Evolutionary conservation across 441 rosid genomes (phyloP).

Genomic region (Populus hybrid): DNA sequence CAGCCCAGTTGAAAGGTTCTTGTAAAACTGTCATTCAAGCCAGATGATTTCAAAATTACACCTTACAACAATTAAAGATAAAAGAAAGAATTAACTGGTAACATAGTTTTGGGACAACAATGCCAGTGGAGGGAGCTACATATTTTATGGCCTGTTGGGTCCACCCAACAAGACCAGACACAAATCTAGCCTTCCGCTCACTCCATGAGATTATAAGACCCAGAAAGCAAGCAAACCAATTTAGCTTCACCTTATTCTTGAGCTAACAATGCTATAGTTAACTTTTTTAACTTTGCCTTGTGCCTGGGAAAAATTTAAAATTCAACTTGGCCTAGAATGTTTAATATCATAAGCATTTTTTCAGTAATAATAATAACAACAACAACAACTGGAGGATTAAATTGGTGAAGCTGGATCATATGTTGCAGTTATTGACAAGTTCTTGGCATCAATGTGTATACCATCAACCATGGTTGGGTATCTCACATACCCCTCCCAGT

Average conservation of each 20-base stretch:
- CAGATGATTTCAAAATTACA: neutral
- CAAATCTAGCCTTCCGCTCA: neutral
- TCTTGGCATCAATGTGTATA: neutral
- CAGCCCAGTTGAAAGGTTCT: constrained; percentile 76
- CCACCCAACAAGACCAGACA: neutral
- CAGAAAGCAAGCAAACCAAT: neutral
- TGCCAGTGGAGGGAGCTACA: neutral
- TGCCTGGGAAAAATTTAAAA: neutral
- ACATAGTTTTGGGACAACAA: neutral
- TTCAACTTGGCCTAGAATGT: neutral
- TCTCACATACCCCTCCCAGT: neutral
- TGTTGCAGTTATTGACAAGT: neutral
- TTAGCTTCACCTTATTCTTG: neutral
- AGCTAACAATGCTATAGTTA: neutral
- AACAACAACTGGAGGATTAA: neutral
- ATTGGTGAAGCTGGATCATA: neutral
- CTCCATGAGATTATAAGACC: neutral
- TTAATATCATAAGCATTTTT: neutral
- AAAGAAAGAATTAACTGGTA: neutral
- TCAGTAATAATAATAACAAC: neutral
- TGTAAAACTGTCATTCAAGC: constrained; percentile 63
- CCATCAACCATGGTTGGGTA: neutral
- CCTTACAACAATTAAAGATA: neutral
- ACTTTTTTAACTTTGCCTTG: neutral
- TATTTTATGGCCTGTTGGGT: neutral